phyloP scores from a whole-genome alignment of 768 basidiomycete genomes.

The Boletales sp. region DNA sequence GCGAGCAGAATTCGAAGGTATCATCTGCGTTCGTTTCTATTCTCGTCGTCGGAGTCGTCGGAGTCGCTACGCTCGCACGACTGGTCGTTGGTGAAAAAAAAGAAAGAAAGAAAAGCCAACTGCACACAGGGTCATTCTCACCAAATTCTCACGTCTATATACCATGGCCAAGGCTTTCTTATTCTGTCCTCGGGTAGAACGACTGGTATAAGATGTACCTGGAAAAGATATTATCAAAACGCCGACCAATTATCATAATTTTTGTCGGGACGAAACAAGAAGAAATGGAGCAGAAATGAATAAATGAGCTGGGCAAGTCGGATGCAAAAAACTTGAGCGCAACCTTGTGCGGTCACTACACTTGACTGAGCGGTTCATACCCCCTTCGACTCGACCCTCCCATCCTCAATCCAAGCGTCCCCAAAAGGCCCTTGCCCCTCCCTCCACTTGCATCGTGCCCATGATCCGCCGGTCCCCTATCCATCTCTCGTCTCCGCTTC shows the following conservation, averaged over 20 bases:
- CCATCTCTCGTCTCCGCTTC: constrained; percentile 54
- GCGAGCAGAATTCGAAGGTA: constrained; percentile 28
- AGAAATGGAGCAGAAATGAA: neutral
- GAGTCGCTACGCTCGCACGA: constrained; percentile 17
- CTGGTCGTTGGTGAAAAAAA: constrained; percentile 8
- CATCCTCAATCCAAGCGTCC: constrained; percentile 35
- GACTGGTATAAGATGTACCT: too few relatives aligned
- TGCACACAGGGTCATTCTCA: too few relatives aligned
- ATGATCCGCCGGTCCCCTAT: constrained; percentile 33
- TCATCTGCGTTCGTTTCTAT: constrained; percentile 13
- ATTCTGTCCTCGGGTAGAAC: too few relatives aligned
- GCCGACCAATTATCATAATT: neutral
- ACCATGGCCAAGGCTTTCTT: too few relatives aligned
- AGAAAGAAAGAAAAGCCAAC: neutral
- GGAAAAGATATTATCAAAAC: too few relatives aligned
- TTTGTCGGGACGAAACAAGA: neutral
- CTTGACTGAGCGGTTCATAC: constrained; percentile 33
- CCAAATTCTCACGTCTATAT: too few relatives aligned
- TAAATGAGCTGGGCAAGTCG: neutral
- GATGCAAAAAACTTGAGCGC: too few relatives aligned
- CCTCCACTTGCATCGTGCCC: constrained; percentile 48
- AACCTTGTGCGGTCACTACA: constrained; percentile 5
- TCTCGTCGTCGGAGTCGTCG: constrained; percentile 1
- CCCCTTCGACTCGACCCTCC: constrained; percentile 33
- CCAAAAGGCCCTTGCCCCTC: constrained; percentile 37